Evolutionary conservation across 495 filamentous ascomycete species (phyloP), one percentile per base, ranked within the genome.

Genomic region (Xylaria palmicola): DNA sequence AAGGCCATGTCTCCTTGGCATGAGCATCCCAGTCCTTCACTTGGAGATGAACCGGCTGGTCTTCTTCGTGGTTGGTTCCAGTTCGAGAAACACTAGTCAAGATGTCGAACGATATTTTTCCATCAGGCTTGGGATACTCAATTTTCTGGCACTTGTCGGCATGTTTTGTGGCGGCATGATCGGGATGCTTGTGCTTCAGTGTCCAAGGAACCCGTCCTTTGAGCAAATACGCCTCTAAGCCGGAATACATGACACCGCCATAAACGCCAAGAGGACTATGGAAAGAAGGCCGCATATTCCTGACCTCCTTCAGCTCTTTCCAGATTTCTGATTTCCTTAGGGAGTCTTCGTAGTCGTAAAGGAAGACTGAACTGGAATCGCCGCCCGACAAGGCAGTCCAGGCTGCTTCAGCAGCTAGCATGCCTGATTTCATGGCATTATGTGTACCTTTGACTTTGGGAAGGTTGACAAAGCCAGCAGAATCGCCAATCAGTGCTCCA

Each of bases 381-480:
- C 75, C 72, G 57, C 79, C 85, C 37, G 75, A 69, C 29, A 99
- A 78, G 5, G 94, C 94, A 12, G 79, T 77, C 75, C 85, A 98
- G 6, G 92, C 81, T 13, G 95, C 89, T 72, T 98, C 91, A 12
- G 94, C 94, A 10, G 95, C 95, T 19, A 99, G 80, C 91, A 98
- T 99, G 60, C 94, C 94, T 3, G 89, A 92, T 69, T 90, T 91
- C 93, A 99, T 98, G 27, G 94, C 90, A 17, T 94, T 96, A 74
- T 99, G 94, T 6, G 93, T 97, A 63, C 94, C 94, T 76, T 99
- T 99, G 74, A 99, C 90, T 77, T 99, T 98, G 39, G 94, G 94
- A 24, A 99, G 90, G 72, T 99, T 99, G 70, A 99, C 79, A 72
- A 99, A 97, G 10, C 94, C 94, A 36, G 94, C 94, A 17, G 93